Base-by-base conservation (phyloP, 2,329 filamentous ascomycete species). In the Tolypocladium ophioglossoides region DNA sequence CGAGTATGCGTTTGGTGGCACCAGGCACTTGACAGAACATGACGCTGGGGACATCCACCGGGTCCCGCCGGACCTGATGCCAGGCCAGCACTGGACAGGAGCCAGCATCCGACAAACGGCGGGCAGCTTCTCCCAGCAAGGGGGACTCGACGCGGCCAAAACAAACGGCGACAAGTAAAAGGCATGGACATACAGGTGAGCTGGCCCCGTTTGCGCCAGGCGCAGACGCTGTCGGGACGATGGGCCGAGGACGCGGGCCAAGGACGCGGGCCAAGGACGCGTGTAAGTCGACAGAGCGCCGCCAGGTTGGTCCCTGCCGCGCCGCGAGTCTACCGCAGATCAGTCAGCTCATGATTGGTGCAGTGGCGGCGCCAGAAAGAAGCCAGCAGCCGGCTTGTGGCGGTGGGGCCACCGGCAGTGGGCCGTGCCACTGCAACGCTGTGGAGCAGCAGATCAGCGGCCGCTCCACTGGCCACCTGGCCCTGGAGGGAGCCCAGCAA, bases 331-430 rank as follows among this genome's bases (percentile, higher is more conserved):
- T 54, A 47, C 53, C 38, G 49, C 53, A 47, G 11, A 20, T 18
- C 40, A 40, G 48, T 54, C 18, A 52, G 53, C 27, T 14, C 22
- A 34, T 48, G 39, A 40, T 54, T 51, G 53, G 51, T 11, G 49
- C 34, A 37, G 32, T 27, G 34, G 8, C 4, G 30, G 7, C 30
- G 30, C n/a, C n/a, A n/a, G n/a, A n/a, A n/a, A n/a, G n/a, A n/a
- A n/a, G n/a, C n/a, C n/a, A 50, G 35, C 50, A 24, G 37, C 44
- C 54, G 50, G 39, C 47, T n/a, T 49, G 44, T 55, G 54, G 47
- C 38, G 54, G 54, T 47, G 51, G 51, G 48, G 51, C 46, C 39
- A 52, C 54, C 48, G 48, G 47, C 39, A 53, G 51, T 51, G 51
- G 50, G 49, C 54, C 54, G 51, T 55, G 54, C 51, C 50, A 48